Evolutionary conservation across 2,329 filamentous ascomycete genomes (phyloP).

Genomic region (Trichoderma atroviride): DNA sequence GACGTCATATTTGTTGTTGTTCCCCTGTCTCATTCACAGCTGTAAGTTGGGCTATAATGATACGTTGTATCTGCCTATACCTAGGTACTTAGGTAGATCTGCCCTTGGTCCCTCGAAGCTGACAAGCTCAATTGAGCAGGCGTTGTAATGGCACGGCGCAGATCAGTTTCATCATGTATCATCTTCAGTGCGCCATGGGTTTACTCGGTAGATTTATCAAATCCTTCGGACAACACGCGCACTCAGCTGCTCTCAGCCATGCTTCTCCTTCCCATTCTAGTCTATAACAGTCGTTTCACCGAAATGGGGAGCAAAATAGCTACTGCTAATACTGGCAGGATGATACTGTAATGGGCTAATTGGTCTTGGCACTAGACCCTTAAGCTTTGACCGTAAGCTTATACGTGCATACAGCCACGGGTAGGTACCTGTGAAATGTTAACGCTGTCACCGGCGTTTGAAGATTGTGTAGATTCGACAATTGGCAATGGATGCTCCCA

Average conservation of each 20-base stretch:
- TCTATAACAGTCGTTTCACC: neutral
- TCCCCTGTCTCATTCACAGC: neutral
- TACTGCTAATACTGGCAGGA: neutral
- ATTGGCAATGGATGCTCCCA: neutral
- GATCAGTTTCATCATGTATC: neutral
- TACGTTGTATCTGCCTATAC: neutral
- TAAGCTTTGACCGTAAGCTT: neutral
- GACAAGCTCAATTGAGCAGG: constrained; percentile 8
- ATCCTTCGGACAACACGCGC: neutral
- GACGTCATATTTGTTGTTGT: neutral
- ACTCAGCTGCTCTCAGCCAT: neutral
- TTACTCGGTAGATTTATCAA: neutral
- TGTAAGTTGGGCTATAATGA: neutral
- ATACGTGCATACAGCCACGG: neutral
- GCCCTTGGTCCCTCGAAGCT: neutral
- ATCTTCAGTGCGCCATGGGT: neutral
- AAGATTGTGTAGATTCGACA: neutral
- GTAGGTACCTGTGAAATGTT: neutral
- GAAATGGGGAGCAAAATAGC: neutral
- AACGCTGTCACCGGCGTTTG: neutral
- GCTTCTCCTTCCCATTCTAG: neutral
- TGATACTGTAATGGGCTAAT: neutral
- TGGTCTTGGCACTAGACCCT: neutral
- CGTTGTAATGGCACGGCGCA: neutral
- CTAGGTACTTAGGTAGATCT: neutral